Base-by-base conservation (phyloP, 2,329 filamentous ascomycete species). In the Xylaria sp. region DNA sequence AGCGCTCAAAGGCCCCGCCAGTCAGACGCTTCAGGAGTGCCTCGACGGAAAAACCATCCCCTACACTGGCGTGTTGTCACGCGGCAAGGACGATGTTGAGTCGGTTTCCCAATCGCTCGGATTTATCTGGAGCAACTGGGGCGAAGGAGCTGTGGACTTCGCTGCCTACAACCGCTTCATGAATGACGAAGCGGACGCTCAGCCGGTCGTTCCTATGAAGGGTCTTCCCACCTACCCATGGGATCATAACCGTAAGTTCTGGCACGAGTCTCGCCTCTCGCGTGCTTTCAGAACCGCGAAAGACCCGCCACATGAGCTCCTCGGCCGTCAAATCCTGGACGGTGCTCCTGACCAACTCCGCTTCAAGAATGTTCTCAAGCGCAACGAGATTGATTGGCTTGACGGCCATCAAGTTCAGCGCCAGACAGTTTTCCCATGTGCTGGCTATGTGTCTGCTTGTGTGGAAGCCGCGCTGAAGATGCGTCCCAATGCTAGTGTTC, bases 1-100 rank as follows among this genome's bases (percentile, higher is more conserved):
- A 41, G 71, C 71, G 6, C 55, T 71, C 18, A 73, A 73, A 44
- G 69, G 61, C 0, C 71, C 71, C 18, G 52, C 28, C 1, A 54
- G 28, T 4, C 51, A 54, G 28, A 54, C 51, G 25, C 34, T 54
- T 8, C 25, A 54, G 5, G 51, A 23, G 31, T 31, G 10, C 28
- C 51, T 54, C 25, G 15, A n/a, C 28, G 51, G 51, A 54, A 12
- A 54, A 28, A 23, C 23, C 6, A 48, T 60, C 15, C 41, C 57
- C 34, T 60, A 60, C 39, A 50, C 57, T n/a, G 41, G 57, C 15
- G 50, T 56, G 0, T 58, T 72, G 4, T 37, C 59, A 9, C 65
- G 70, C 23, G 68, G 63, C 13, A 39, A 37, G 10, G 61, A 65
- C 41, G 68, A 65, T 50, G 34, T 54, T n/a, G 51, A 54, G 7